Evolutionary conservation across 768 basidiomycete species (phyloP).

Genomic region (Termitomyces sp.): DNA sequence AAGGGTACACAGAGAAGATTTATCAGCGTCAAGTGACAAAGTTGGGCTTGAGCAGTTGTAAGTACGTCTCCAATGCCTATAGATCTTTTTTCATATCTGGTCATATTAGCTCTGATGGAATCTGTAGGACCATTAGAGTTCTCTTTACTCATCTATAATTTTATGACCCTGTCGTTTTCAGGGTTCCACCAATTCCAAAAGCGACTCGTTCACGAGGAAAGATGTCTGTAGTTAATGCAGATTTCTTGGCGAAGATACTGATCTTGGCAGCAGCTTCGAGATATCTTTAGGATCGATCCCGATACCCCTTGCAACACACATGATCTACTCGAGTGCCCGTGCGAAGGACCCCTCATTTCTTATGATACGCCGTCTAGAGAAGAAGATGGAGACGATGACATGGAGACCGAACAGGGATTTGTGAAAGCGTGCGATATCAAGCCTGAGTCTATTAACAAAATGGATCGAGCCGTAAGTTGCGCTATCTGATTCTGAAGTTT

Average conservation of each 20-base stretch:
- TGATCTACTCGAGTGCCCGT: conserved; percentile 81
- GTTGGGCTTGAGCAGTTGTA: conserved; percentile 83
- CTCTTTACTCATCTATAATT: not conserved
- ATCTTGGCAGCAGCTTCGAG: conserved; percentile 59
- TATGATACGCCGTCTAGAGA: conserved; percentile 20
- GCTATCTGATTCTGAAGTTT: not conserved
- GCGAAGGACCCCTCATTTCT: conserved; percentile 29
- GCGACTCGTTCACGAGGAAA: conserved; percentile 81
- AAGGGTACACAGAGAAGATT: conserved; percentile 63
- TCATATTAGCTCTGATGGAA: conserved; percentile 60
- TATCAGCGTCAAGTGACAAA: conserved; percentile 95
- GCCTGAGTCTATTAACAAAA: conserved; percentile 33
- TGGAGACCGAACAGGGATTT: conserved; percentile 43
- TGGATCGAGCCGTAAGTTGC: conserved; percentile 46
- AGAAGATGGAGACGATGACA: conserved; percentile 21
- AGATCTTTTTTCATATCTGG: not conserved
- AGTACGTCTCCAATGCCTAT: conserved; percentile 19
- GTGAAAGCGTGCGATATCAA: conserved; percentile 61
- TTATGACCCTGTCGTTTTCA: conserved; percentile 12
- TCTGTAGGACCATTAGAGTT: conserved; percentile 35
- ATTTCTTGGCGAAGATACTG: not conserved
- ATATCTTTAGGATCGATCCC: conserved; percentile 85
- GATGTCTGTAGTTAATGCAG: conserved; percentile 52
- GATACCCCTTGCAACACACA: conserved; percentile 87
- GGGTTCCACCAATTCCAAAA: conserved; percentile 47